Base-by-base conservation (phyloP, 2,329 filamentous ascomycete genomes). In the Thielaviopsis euricoi region DNA sequence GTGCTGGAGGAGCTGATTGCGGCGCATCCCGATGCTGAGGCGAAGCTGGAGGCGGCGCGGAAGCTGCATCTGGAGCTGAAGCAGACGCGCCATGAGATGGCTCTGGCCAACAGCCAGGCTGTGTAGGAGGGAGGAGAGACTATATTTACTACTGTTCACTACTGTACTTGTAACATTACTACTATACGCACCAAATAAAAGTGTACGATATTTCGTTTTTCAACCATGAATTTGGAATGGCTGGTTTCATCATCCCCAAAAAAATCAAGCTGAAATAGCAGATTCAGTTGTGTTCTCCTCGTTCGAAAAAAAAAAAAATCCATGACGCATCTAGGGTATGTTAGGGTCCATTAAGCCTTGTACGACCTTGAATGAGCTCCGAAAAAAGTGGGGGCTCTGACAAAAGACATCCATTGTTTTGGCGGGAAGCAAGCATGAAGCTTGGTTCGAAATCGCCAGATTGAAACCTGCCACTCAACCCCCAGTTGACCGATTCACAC, bases 61-160 rank as follows among this genome's bases (percentile, higher is more conserved):
- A 65, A 68, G 66, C 68, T 66, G 63, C 79, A 82, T 63, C 56
- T 80, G 64, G 71, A 76, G 68, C 69, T 82, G 61, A 81, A 81
- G 74, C 68, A 71, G 65, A 66, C 74, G 66, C 71, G 71, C 63
- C 67, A 72, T 63, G 51, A 57, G 55, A 54, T 60, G 43, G 55
- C 29, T 13, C n/a, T 60, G 51, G 19, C 43, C 13, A 25, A 53
- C 70, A 43, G 37, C 37, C 10, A 43, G 37, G 2, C 13, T 43
- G 70, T 69, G 63, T 65, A 72, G 72, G 67, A 66, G 56, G 58
- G 65, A 69, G 62, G 64, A 67, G 40, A 55, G 71, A 53, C 52
- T 56, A 23, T 17, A 40, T 52, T 10, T 33, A 33, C 29, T 10
- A 33, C 29, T 33, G 29, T 33, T 33, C 12, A 33, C 29, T 52